phyloP scores from a whole-genome alignment of 805 yeast genomes.

The Trichomonascus vanleenenianus region DNA sequence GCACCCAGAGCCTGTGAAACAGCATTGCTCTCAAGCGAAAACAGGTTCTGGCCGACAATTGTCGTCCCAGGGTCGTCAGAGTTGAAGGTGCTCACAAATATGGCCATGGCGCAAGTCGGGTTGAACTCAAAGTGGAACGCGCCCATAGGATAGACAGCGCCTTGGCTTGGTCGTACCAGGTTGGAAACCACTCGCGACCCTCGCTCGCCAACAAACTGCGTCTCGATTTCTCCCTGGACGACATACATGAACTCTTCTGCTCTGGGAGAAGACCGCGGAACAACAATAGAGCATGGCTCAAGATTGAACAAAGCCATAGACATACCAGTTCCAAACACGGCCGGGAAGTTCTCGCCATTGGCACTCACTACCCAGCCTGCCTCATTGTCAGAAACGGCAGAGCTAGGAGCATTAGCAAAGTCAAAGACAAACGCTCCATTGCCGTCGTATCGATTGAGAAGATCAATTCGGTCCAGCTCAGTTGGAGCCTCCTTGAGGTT shows the following conservation, averaged over 20 bases:
- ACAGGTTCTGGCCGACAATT: constrained; percentile 5
- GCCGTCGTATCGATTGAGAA: constrained; percentile 9
- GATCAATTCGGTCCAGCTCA: constrained; percentile 1
- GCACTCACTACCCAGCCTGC: constrained; percentile 13
- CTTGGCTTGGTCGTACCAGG: constrained; percentile 9
- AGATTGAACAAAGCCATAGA: constrained; percentile 10
- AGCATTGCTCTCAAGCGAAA: constrained; percentile 1
- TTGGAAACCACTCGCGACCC: constrained; percentile 12
- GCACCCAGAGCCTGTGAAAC: constrained; percentile 6
- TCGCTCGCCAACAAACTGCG: constrained; percentile 12
- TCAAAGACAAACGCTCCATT: constrained; percentile 13
- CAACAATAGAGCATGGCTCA: constrained; percentile 16
- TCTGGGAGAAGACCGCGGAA: constrained; percentile 13
- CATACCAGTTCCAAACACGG: constrained; percentile 13
- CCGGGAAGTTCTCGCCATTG: constrained; percentile 13
- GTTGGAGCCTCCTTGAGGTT: background rate
- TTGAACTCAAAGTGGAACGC: constrained; percentile 16
- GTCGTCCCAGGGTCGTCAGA: constrained; percentile 19
- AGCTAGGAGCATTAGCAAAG: constrained; percentile 12
- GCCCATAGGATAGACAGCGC: constrained; percentile 17
- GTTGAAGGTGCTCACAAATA: constrained; percentile 12
- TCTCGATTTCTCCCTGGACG: constrained; percentile 11
- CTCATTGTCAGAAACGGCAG: constrained; percentile 2
- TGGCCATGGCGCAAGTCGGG: constrained; percentile 16
- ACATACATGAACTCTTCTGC: constrained; percentile 16